These are phyloP conservation scores for Podaxis sp. DNA, from an alignment of 768 basidiomycete species.

Conservation along the genomic window DNA sequence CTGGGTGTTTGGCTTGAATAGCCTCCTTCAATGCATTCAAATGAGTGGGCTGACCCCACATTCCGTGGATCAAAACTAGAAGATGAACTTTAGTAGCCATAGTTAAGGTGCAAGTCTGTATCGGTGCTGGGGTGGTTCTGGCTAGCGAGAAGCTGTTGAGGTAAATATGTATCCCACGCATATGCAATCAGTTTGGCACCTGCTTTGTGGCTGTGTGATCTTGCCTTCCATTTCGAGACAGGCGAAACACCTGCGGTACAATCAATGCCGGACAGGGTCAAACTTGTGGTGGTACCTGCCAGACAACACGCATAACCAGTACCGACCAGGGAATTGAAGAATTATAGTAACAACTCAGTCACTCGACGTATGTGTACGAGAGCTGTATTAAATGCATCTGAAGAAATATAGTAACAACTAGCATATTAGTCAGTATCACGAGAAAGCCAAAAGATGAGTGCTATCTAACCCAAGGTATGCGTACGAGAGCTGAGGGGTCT, in stretches of 20 bases:
- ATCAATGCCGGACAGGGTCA: not conserved
- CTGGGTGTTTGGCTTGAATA: constrained; percentile 38
- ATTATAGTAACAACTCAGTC: too few species aligned
- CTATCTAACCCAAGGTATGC: too few species aligned
- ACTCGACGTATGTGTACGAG: too few species aligned
- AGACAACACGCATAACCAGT: not conserved
- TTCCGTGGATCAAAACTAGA: constrained; percentile 57
- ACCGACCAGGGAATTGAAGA: not conserved
- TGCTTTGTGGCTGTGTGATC: not conserved
- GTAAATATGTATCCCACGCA: not conserved
- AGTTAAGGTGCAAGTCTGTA: not conserved
- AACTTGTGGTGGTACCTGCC: not conserved
- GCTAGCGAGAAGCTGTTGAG: not conserved
- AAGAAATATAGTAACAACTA: too few species aligned
- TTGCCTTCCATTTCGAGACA: not conserved
- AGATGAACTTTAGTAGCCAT: constrained; percentile 35
- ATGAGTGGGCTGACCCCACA: constrained; percentile 79
- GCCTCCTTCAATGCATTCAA: constrained; percentile 54
- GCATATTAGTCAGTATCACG: too few species aligned
- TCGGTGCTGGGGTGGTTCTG: not conserved
- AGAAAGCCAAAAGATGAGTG: too few species aligned
- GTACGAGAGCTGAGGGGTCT: too few species aligned
- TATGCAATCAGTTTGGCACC: constrained; percentile 4
- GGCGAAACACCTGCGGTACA: not conserved
- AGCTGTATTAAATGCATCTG: too few species aligned